These are phyloP conservation scores for Jackrogersella multiformis DNA, from an alignment of 495 filamentous ascomycete genomes.

Conservation along the genomic window DNA sequence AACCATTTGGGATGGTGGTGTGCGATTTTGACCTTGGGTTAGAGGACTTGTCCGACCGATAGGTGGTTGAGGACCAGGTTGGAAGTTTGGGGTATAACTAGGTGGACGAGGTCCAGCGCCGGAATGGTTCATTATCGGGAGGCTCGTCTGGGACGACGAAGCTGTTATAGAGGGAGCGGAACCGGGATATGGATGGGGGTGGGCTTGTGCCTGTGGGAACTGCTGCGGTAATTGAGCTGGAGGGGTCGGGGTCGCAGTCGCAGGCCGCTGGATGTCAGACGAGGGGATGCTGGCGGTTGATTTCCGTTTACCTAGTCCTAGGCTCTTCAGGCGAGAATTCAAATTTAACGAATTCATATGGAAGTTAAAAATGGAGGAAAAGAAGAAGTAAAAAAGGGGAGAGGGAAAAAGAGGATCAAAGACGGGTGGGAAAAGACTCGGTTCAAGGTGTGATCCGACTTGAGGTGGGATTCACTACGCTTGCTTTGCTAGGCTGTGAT, in stretches of 20 bases:
- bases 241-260: conserved; percentile 53
- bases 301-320: conserved; percentile 66
- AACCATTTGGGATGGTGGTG: conserved; percentile 68
- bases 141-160: conserved; percentile 59
- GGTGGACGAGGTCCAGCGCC: conserved; percentile 71
- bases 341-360: conserved; percentile 72
- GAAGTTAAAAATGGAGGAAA: conserved; percentile 41
- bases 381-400: conserved; percentile 41
- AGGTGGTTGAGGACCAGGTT: conserved; percentile 59
- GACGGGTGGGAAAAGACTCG: conserved; percentile 34
- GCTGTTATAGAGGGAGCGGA: conserved; percentile 55
- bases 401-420: conserved; percentile 20
- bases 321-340: conserved; percentile 68
- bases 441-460: conserved; percentile 19
- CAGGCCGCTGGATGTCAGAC: conserved; percentile 49
- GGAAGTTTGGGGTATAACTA: conserved; percentile 74
- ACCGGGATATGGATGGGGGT: conserved; percentile 53
- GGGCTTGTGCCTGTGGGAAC: conserved; percentile 39
- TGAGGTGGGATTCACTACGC: conserved; percentile 29
- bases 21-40: conserved; percentile 57
- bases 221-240: conserved; percentile 58
- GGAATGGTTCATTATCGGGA: conserved; percentile 66
- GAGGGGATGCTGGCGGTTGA: conserved; percentile 59
- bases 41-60: conserved; percentile 61
- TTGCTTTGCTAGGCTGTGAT: conserved; percentile 3